These are phyloP conservation scores for Globisporangium iwayamae DNA, from an alignment of 352 stramenopile species.

Conservation along the genomic window DNA sequence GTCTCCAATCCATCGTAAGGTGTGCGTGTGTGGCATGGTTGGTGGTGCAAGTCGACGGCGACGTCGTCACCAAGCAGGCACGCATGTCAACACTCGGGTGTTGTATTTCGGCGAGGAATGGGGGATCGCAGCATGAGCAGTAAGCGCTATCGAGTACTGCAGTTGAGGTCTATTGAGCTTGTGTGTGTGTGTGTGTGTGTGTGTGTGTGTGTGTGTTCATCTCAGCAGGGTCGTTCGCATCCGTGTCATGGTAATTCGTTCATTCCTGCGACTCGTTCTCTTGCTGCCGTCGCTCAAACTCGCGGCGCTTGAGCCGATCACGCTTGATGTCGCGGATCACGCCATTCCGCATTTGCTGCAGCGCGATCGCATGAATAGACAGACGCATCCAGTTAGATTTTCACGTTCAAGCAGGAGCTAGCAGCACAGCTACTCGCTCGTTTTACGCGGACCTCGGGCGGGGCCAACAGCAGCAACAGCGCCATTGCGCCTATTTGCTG, in stretches of 20 bases:
- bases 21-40: too few relatives aligned
- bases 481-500: not conserved
- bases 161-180: too few relatives aligned
- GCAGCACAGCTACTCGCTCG: not conserved
- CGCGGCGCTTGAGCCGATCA: slow-evolving; percentile 49
- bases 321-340: slow-evolving; percentile 83
- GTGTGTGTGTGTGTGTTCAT: too few relatives aligned
- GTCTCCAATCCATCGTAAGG: too few relatives aligned
- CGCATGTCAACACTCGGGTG: too few relatives aligned
- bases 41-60: not conserved
- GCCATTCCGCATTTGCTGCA: slow-evolving; percentile 60
- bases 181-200: too few relatives aligned
- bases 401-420: not conserved
- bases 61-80: too few relatives aligned
- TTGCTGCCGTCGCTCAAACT: slow-evolving; percentile 38
- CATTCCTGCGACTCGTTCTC: slow-evolving; percentile 8
- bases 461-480: not conserved
- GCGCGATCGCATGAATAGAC: not conserved
- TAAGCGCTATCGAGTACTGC: too few relatives aligned
- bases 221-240: too few relatives aligned
- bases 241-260: not conserved
- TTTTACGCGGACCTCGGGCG: not conserved
- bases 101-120: too few relatives aligned
- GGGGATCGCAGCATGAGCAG: too few relatives aligned
- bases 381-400: not conserved